Evolutionary conservation across 108 stramenopile genomes (phyloP), one percentile per base, ranked within the genome.

Genomic region (Mayamaea pseudoterrestris): DNA sequence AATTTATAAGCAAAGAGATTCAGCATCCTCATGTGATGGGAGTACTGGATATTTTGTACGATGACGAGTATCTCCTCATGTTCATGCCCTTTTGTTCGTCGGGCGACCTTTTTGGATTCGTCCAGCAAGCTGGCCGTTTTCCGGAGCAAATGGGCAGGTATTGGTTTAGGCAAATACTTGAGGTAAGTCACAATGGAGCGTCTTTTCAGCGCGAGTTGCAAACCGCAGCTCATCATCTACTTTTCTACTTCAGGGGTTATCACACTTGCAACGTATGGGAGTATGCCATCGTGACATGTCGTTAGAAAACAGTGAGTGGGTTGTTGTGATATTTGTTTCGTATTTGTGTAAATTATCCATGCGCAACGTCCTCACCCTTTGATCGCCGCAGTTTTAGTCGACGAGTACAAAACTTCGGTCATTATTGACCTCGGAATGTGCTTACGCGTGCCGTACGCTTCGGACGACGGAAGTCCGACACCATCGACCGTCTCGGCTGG

Each of bases 11-110:
- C 7, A 31, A 55, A 34, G 71, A 51, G 24, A 74, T 65, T 30
- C 51, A 44, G 13, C 77, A 79, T 58, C 79, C 77, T 11, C 64
- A 90, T 68, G 76, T 84, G 2, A 64, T 78, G 73, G 81, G 82
- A 25, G 74, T 72, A 35, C 27, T 64, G 21, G 87, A 90, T 47
- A 83, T 84, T 24, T 61, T 94, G 36, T 66, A 81, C 41, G 93
- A 94, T 56, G 73, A 82, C 27, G 81, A 85, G 31, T 78, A 94
- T 67, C 58, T 94, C 23, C 74, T 78, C 23, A 51, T 74, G 13
- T 61, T 94, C 44, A 82, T 94, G 87, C 83, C 88, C 1, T 92
- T 63, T 51, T 90, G 82, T 61, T 65, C 73, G 27, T 78, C 83
- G 5, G 93, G 93, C 17, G 93, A 94, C 57, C 71, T 94, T 16